Evolutionary conservation across 2,329 filamentous ascomycete species (phyloP), one percentile per base, ranked within the genome.

Genomic region (Coleophoma cylindrospora): DNA sequence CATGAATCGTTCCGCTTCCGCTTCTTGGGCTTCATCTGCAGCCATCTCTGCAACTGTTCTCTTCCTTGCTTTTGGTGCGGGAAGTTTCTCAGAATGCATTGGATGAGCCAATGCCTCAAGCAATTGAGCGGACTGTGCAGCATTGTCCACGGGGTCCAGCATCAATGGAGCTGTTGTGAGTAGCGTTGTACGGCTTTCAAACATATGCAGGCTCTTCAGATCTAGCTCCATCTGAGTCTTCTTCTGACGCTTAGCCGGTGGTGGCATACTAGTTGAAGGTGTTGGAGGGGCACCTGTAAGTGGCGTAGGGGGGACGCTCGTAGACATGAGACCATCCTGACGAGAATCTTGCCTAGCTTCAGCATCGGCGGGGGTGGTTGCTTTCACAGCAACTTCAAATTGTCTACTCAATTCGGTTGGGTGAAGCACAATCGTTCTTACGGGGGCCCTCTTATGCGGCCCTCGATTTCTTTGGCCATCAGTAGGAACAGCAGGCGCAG

Each of bases 31-130:
- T 70, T 99, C 91, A 63, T 99, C 94, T 8, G 92, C 92, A 9
- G 90, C 94, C 73, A 97, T 83, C 65, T 99, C 92, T 9, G 94
- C 94, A 15, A 95, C 86, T 0, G 94, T 99, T 54, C 92, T 84
- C 75, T 99, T 97, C 50, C 94, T 79, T 8, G 85, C 86, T 75
- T 96, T 96, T 3, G 91, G 91, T 53, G 87, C 80, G 1, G 94
- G 92, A 10, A 90, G 85, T 40, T 82, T 75, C 45, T 86, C 81
- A 32, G 82, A 80, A 66, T 96, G 89, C 50, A 90, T 82, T 7
- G 91, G 87, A 65, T 95, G 88, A 17, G 81, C 77, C 58, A 92
- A 74, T 15, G 78, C 74, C 32, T 89, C 83, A 3, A 97, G 75
- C 3, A 95, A 75, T 11, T 76, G 75, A 44, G 91, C 84, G 1